A percentile compares a stretch with the other conserved stretches of the same genome.
These are phyloP conservation scores for Yarrowia porcina DNA, from an alignment of 805 yeast species.

Conservation along the genomic window DNA sequence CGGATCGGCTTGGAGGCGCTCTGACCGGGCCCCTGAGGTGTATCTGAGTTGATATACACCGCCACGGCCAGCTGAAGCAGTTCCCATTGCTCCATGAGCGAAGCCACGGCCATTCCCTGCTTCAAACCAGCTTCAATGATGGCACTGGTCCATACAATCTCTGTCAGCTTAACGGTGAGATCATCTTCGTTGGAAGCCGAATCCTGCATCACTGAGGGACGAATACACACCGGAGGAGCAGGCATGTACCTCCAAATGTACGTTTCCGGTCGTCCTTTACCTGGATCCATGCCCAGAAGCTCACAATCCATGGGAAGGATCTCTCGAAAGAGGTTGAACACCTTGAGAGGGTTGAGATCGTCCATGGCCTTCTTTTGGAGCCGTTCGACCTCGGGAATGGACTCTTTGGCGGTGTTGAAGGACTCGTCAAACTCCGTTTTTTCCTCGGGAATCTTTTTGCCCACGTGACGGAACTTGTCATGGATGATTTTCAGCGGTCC, in stretches of 20 bases:
- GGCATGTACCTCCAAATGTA: constrained; percentile 96
- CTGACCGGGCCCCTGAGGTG: constrained; percentile 57
- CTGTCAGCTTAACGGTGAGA: constrained; percentile 90
- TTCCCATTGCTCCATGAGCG: constrained; percentile 99
- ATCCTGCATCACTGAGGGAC: constrained; percentile 96
- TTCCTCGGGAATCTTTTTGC: constrained; percentile 83
- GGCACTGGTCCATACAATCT: constrained; percentile 95
- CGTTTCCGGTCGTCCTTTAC: constrained; percentile 90
- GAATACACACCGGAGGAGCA: constrained; percentile 97
- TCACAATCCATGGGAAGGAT: constrained; percentile 87
- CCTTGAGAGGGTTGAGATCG: constrained; percentile 90
- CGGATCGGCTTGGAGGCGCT: constrained; percentile 69
- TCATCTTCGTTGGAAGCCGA: constrained; percentile 95
- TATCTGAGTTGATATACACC: constrained; percentile 94
- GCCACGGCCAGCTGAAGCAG: constrained; percentile 93
- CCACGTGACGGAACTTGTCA: constrained; percentile 93
- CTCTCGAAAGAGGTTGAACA: constrained; percentile 80
- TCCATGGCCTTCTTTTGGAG: constrained; percentile 84
- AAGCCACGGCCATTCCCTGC: constrained; percentile 88
- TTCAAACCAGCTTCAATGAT: constrained; percentile 91
- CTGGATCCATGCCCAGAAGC: constrained; percentile 82
- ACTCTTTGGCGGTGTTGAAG: constrained; percentile 65
- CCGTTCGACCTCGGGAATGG: constrained; percentile 85
- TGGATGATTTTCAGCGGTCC: constrained; percentile 95
- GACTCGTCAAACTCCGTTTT: constrained; percentile 84